Base-by-base conservation (phyloP, 768 basidiomycete genomes). In the Macrolepiota dolichaula region DNA sequence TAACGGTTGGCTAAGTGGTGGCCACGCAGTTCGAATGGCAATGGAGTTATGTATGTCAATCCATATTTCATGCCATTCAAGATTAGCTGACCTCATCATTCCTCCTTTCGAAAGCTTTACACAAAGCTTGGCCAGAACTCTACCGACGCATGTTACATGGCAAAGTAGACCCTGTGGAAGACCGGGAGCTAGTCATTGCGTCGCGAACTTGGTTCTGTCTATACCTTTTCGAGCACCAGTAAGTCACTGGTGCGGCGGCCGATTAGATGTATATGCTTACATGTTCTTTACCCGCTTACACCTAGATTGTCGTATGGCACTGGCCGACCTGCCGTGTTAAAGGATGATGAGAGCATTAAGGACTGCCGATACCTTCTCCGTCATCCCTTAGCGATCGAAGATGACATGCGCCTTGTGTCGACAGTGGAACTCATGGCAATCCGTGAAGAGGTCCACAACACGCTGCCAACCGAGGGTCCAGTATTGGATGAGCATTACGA, bases 21-120 rank as follows among this genome's bases (percentile, higher is more conserved):
- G 92, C 10, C 96, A 97, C 74, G 96, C 96, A n/a, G 94, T 97
- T 9, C 84, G 95, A 54, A 95, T 98, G 92, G 95, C 93, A 42
- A 87, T 97, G 81, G 96, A 98, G 70, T 78, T 96, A 55, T 94
- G 92, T 92, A 69, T 71, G 86, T 73, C 56, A 25, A 46, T 61
- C 42, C 50, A 52, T 64, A 57, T 10, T 36, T 35, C 22, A 32
- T 29, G 46, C 49, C 13, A 57, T 4, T 24, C 15, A 35, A 19
- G 19, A 25, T 44, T 29, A 17, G 32, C 25, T 50, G 17, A 51
- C 58, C 54, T 32, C 40, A 38, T 29, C 44, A 27, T 40, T 42
- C 51, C 50, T 56, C 40, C 44, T 40, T 42, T 62, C 38, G 19
- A 32, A 67, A 93, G 91, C 91, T 22, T 85, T 96, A 81, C 92